Evolutionary conservation across 371 early-diverging fungal genomes (phyloP).

Genomic region (Mucor velutinosus): DNA sequence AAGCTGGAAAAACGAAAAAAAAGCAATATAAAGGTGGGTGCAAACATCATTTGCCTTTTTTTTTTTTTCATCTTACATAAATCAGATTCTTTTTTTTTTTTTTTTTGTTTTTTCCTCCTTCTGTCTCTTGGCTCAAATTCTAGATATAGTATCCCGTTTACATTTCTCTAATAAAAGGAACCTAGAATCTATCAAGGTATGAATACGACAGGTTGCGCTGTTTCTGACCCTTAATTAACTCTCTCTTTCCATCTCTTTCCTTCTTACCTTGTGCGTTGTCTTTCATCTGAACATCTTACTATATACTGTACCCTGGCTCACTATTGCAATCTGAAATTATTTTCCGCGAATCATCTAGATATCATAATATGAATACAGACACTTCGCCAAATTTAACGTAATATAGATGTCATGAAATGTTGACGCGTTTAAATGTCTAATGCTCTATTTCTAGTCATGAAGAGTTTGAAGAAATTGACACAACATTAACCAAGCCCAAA

Average conservation of each 20-base stretch:
- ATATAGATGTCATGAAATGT: background rate
- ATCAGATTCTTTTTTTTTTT: background rate
- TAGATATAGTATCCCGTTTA: background rate
- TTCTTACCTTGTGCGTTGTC: conserved; percentile 3
- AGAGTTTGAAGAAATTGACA: conserved; percentile 25
- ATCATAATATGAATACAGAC: conserved; percentile 10
- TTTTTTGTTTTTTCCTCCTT: no score
- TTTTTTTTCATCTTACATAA: conserved; percentile 6
- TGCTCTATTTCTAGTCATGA: conserved; percentile 2
- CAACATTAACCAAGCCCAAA: conserved; percentile 6
- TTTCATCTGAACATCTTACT: conserved; percentile 1
- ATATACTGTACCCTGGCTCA: conserved; percentile 8
- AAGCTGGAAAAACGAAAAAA: conserved; percentile 9
- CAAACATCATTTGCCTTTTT: conserved; percentile 4
- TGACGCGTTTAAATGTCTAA: conserved; percentile 5
- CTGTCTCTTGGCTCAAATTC: background rate
- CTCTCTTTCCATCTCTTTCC: background rate
- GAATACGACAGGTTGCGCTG: background rate
- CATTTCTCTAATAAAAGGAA: background rate
- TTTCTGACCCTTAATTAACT: conserved; percentile 13
- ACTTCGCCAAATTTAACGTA: conserved; percentile 6
- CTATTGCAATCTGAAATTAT: background rate
- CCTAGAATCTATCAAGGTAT: background rate
- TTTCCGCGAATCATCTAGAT: background rate
- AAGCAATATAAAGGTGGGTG: conserved; percentile 8